Base-by-base conservation (phyloP, 345 rosid species). In the Linum trigynum region DNA sequence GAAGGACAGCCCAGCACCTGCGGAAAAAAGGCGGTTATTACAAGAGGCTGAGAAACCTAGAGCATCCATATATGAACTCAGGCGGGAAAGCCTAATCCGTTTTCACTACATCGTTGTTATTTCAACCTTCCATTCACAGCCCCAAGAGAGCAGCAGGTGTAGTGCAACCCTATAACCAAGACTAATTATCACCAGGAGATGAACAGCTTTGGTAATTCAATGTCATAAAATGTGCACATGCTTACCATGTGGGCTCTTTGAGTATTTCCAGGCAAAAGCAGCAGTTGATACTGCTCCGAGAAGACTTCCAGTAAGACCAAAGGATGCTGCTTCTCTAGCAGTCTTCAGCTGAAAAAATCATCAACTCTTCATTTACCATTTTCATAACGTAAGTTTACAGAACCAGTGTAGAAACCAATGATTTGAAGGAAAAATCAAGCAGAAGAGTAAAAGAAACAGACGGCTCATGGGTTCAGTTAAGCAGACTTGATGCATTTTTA, bases 251-350 rank as follows among this genome's bases (percentile, higher is more conserved):
- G 83, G 74, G 62, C 90, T 85, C 83, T 69, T 84, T 2, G 96
- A 94, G 76, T 95, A 91, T 72, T 85, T 91, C 99, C 92, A 91
- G 58, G 96, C 75, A 81, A 87, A 39, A 75, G 82, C 92, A 7
- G 91, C 97, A 67, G 92, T 84, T 10, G 96, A 82, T 39, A 83
- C 72, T 32, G 95, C 97, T 63, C 95, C 99, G 65, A 91, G 73
- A 39, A 75, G 75, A 75, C 83, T 71, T 70, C 96, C 96, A 15
- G 79, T 17, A 36, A 80, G 64, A 55, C 83, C 92, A 68, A 75
- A 81, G 0, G 69, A 71, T 39, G 67, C 82, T 16, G 95, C 95
- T 72, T 94, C 86, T 81, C 96, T 83, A 56, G 90, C 85, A 60
- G 87, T 82, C 78, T 87, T 88, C 80, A 94, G 79, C 97, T 94